These are phyloP conservation scores for Westerdykella ornata DNA, from an alignment of 2,329 filamentous ascomycete species.

Conservation along the genomic window DNA sequence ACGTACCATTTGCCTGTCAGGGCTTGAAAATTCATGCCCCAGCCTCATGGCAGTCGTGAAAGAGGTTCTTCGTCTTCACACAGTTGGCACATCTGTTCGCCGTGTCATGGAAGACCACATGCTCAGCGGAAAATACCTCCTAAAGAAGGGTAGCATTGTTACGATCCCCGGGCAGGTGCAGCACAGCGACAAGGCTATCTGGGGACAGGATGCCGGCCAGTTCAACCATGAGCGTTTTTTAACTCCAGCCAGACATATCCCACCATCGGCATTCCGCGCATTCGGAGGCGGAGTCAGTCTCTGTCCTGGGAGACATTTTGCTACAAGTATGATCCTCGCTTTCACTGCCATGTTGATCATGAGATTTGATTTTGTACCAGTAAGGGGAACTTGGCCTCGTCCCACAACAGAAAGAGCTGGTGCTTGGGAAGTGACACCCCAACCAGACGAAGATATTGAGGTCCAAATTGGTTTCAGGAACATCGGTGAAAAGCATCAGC, in stretches of 20 bases:
- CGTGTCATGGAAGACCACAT: slow-evolving; percentile 27
- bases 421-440: slow-evolving; percentile 8
- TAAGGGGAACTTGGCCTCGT: no score
- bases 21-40: slow-evolving; percentile 29
- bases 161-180: slow-evolving; percentile 23
- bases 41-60: slow-evolving; percentile 36
- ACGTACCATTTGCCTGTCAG: slow-evolving; percentile 3
- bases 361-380: slow-evolving; percentile 21
- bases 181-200: slow-evolving; percentile 20
- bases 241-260: background rate
- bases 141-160: slow-evolving; percentile 25
- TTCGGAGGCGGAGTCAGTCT: slow-evolving; percentile 28
- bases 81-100: slow-evolving; percentile 28
- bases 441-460: slow-evolving; percentile 11
- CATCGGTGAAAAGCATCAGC: background rate
- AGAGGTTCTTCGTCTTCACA: slow-evolving; percentile 34
- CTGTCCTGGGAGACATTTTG: slow-evolving; percentile 34
- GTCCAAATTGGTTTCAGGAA: slow-evolving; percentile 3
- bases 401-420: slow-evolving; percentile 4
- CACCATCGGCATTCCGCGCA: slow-evolving; percentile 15
- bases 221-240: slow-evolving; percentile 31
- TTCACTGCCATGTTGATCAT: slow-evolving; percentile 22
- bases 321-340: slow-evolving; percentile 22
- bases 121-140: slow-evolving; percentile 23
- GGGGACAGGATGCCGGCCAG: slow-evolving; percentile 22